Percentiles rank a stretch among this genome's conserved stretches.
phyloP scores from a whole-genome alignment of 2,329 filamentous ascomycete species.

The Aspergillus neotritici region DNA sequence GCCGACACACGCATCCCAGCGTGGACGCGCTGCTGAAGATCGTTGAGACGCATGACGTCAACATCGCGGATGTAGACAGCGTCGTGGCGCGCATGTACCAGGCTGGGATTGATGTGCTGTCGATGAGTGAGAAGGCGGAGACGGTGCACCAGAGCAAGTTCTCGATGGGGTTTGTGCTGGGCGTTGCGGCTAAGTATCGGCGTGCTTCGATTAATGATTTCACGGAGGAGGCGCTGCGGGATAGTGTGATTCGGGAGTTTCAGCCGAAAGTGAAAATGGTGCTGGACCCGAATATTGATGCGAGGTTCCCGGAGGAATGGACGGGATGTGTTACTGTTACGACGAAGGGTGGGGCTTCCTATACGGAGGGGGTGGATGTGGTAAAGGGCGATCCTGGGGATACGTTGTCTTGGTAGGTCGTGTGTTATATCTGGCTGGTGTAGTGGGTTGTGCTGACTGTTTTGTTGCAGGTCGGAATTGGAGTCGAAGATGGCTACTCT shows the following conservation, averaged over 20 bases:
- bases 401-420: slow-evolving; percentile 22
- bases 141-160: slow-evolving; percentile 33
- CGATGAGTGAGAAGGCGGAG: slow-evolving; percentile 23
- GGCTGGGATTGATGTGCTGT: slow-evolving; percentile 27
- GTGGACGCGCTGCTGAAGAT: slow-evolving; percentile 26
- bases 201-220: slow-evolving; percentile 29
- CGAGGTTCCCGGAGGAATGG: slow-evolving; percentile 24
- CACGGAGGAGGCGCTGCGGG: slow-evolving; percentile 21
- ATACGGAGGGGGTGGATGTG: slow-evolving; percentile 20
- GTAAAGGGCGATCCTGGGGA: slow-evolving; percentile 27
- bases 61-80: slow-evolving; percentile 25
- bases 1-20: slow-evolving; percentile 29
- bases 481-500: no score
- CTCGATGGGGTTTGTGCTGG: slow-evolving; percentile 31
- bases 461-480: no score
- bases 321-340: slow-evolving; percentile 25
- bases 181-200: slow-evolving; percentile 28
- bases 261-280: slow-evolving; percentile 25
- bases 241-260: slow-evolving; percentile 20
- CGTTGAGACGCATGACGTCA: slow-evolving; percentile 21
- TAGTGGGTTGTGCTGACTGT: no score
- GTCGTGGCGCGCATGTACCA: slow-evolving; percentile 25
- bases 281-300: slow-evolving; percentile 23
- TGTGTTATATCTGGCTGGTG: no score
- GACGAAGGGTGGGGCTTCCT: slow-evolving; percentile 16